These are phyloP conservation scores for Magnaporthiopsis incrustans DNA, from an alignment of 2,329 filamentous ascomycete species.

Conservation along the genomic window DNA sequence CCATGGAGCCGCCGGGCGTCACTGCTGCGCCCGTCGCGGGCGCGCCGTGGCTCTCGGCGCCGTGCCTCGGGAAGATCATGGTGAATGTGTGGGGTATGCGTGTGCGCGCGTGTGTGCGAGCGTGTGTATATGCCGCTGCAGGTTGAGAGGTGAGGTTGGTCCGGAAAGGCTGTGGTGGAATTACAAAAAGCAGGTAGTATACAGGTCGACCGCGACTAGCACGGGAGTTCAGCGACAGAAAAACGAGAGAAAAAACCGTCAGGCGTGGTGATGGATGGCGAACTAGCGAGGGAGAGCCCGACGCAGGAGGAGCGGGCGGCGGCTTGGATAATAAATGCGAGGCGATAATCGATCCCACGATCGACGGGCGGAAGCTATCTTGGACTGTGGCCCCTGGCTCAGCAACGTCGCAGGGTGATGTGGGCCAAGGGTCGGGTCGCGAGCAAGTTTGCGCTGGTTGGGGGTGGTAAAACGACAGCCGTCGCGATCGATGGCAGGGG, in stretches of 20 bases:
- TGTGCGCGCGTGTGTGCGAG: neutral
- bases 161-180: neutral
- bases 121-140: neutral
- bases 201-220: constrained; percentile 1
- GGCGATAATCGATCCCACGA: neutral
- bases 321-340: neutral
- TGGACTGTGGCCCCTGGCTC: neutral
- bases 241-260: neutral
- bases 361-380: neutral
- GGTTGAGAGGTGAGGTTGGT: neutral
- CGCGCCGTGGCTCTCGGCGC: constrained; percentile 6
- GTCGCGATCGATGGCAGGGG: constrained; percentile 6
- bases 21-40: neutral
- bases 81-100: neutral
- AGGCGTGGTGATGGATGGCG: neutral
- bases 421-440: neutral
- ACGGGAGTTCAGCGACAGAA: neutral
- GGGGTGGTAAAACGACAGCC: constrained; percentile 1
- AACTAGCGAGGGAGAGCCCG: neutral
- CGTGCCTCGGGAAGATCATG: constrained; percentile 10
- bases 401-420: neutral
- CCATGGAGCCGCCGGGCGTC: constrained; percentile 7
- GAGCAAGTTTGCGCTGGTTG: constrained; percentile 8
- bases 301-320: neutral
- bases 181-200: neutral